A percentile compares a stretch with the other conserved stretches of the same genome.
Evolutionary conservation across 495 filamentous ascomycete species (phyloP).

Genomic region (Hypoxylon fuscum): DNA sequence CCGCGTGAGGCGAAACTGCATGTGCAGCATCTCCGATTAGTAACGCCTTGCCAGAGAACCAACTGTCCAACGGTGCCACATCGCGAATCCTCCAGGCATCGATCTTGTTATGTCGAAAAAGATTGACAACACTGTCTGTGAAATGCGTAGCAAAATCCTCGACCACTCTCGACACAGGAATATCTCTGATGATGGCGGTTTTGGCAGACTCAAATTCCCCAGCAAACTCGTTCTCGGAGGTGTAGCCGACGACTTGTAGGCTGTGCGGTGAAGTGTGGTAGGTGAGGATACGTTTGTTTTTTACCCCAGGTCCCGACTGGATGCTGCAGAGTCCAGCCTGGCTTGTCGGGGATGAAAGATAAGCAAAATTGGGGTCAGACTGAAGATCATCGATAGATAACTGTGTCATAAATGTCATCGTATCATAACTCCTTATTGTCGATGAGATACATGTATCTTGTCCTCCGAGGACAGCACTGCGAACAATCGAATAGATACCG

Average conservation of each 20-base stretch:
- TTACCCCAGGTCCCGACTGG: constrained; percentile 8
- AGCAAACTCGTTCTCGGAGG: constrained; percentile 37
- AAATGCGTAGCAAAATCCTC: constrained; percentile 34
- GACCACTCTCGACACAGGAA: constrained; percentile 28
- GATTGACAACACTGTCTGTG: constrained; percentile 27
- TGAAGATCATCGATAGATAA: constrained; percentile 34
- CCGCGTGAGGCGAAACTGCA: constrained; percentile 37
- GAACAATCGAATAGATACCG: constrained; percentile 40
- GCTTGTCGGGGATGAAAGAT: constrained; percentile 29
- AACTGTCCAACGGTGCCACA: constrained; percentile 34
- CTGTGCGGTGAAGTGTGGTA: constrained; percentile 37
- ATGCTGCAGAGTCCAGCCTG: constrained; percentile 34
- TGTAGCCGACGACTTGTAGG: constrained; percentile 41
- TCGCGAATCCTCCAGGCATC: constrained; percentile 44
- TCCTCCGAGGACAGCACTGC: constrained; percentile 33
- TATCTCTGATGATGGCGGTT: constrained; percentile 36
- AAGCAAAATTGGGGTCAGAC: constrained; percentile 30
- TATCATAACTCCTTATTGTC: constrained; percentile 25
- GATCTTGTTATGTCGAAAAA: constrained; percentile 38
- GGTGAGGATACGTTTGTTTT: constrained; percentile 31
- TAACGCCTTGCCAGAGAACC: constrained; percentile 52
- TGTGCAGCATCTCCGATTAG: constrained; percentile 62
- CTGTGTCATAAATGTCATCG: constrained; percentile 37
- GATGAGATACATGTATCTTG: constrained; percentile 14
- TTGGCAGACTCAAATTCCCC: constrained; percentile 35